phyloP scores from a whole-genome alignment of 441 rosid species.

The Aleurites moluccanus region DNA sequence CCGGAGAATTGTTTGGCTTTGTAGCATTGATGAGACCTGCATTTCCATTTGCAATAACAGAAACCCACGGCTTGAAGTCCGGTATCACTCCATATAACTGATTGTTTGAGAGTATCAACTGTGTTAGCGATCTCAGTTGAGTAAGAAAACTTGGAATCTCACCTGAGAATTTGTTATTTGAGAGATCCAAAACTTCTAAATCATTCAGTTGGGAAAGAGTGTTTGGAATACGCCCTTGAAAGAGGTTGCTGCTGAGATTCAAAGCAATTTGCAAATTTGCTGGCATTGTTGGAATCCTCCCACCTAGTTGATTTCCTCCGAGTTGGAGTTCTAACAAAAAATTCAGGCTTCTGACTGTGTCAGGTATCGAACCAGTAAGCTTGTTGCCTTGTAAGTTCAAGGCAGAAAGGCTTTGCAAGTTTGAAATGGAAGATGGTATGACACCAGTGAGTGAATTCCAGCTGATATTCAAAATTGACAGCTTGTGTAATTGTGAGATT shows the following conservation, averaged over 20 bases:
- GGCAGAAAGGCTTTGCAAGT: constrained; percentile 35
- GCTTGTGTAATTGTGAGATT: constrained; percentile 28
- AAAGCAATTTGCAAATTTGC: constrained; percentile 55
- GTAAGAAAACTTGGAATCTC: constrained; percentile 40
- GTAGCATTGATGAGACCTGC: constrained; percentile 15
- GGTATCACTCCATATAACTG: constrained; percentile 51
- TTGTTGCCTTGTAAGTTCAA: constrained; percentile 56
- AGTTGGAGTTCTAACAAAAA: constrained; percentile 66
- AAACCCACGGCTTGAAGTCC: constrained; percentile 28
- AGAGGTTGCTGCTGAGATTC: constrained; percentile 63
- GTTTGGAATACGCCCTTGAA: constrained; percentile 48
- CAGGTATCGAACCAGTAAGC: constrained; percentile 60
- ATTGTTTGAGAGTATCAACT: constrained; percentile 60
- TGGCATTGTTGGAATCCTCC: constrained; percentile 60
- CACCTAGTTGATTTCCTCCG: constrained; percentile 57
- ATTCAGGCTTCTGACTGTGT: constrained; percentile 28
- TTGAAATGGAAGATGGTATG: constrained; percentile 56
- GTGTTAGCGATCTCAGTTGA: constrained; percentile 36
- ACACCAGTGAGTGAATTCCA: constrained; percentile 57
- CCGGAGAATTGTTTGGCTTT: not conserved
- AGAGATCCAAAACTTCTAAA: constrained; percentile 75
- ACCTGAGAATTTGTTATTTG: constrained; percentile 58
- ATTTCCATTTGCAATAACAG: constrained; percentile 41
- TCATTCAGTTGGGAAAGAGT: constrained; percentile 33
- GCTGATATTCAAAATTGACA: constrained; percentile 50